Evolutionary conservation across 352 stramenopile genomes (phyloP).

Genomic region (Globisporangium spiculum): DNA sequence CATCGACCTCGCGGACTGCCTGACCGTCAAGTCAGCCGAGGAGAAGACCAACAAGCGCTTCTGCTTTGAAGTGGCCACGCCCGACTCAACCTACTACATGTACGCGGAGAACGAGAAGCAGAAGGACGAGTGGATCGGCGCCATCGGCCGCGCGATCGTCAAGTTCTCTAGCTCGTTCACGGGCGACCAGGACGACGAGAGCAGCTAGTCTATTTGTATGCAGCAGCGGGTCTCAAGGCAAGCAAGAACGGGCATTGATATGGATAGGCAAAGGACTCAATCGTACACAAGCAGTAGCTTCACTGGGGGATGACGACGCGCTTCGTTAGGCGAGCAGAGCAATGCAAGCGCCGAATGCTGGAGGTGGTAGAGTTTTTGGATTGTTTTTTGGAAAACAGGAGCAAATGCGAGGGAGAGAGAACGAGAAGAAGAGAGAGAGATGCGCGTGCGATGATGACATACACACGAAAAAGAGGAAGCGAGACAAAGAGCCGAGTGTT

Average conservation of each 20-base stretch:
- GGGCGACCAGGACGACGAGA: conserved; percentile 83
- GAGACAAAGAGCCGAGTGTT: background rate
- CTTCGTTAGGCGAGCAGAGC: background rate
- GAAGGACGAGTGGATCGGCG: conserved; percentile 93
- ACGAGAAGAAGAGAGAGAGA: background rate
- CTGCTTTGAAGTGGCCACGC: conserved; percentile 89
- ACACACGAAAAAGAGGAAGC: background rate
- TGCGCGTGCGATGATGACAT: background rate
- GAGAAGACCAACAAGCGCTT: conserved; percentile 92
- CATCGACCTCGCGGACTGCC: conserved; percentile 88
- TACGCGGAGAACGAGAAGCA: conserved; percentile 90
- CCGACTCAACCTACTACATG: conserved; percentile 90
- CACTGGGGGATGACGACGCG: no score
- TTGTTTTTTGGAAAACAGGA: conserved; percentile 7
- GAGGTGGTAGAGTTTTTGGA: conserved; percentile 10
- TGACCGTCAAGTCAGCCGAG: conserved; percentile 89
- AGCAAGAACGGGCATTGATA: background rate
- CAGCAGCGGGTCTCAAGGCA: background rate
- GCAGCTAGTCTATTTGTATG: conserved; percentile 15
- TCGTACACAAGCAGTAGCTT: background rate
- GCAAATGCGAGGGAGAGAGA: background rate
- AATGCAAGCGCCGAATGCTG: background rate
- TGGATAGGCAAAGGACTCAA: background rate
- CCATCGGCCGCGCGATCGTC: conserved; percentile 96
- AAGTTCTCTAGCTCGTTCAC: conserved; percentile 97